Percentiles rank a stretch among this genome's conserved stretches.
Conservation (phyloP, 768 basidiomycete species). For the Clitopilus hobsonii region DNA sequence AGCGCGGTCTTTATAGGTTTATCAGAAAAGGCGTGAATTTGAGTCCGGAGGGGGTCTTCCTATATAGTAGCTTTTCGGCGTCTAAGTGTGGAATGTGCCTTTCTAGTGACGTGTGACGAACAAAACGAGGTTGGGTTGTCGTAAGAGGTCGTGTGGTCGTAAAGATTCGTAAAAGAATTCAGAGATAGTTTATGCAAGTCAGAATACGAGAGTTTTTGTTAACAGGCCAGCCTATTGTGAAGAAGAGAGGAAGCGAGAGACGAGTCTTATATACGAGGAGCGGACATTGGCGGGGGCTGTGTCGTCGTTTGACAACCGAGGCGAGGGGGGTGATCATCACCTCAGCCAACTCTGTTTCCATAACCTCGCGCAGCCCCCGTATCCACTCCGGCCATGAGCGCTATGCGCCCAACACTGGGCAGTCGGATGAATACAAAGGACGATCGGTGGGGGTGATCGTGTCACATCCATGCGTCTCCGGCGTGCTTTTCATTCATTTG, state of each 20-base stretch:
- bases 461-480: too few relatives aligned
- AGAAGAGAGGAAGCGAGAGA: background rate
- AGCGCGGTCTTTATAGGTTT: background rate
- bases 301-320: background rate
- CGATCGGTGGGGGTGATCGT: too few relatives aligned
- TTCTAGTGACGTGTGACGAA: background rate
- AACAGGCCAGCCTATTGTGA: slow-evolving; percentile 1
- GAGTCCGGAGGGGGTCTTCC: background rate
- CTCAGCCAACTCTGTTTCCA: background rate
- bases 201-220: background rate
- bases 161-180: background rate
- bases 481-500: too few relatives aligned
- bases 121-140: background rate
- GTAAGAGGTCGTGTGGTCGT: background rate
- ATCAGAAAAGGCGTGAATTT: background rate
- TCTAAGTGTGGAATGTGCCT: background rate
- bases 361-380: background rate
- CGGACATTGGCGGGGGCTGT: background rate
- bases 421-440: background rate
- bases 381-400: background rate
- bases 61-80: background rate
- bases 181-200: background rate
- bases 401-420: background rate
- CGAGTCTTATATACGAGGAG: background rate
- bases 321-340: background rate